A percentile compares a stretch with the other conserved stretches of the same genome.
Evolutionary conservation across 2,329 filamentous ascomycete genomes (phyloP).

Genomic region (Cadophora malorum): DNA sequence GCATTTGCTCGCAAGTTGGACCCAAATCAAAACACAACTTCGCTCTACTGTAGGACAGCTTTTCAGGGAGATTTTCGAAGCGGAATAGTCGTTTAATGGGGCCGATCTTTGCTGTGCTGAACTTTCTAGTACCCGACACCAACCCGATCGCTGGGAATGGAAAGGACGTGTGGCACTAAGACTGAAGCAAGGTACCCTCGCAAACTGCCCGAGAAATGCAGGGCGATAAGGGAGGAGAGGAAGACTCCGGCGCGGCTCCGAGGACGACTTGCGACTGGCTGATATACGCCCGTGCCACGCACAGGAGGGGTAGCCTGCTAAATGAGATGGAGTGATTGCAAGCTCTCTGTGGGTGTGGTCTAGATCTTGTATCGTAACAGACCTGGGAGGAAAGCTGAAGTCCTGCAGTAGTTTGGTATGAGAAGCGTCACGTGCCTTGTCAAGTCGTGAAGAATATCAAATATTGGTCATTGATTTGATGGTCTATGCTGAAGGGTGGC

Average conservation of each 20-base stretch:
- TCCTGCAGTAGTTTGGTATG: not conserved
- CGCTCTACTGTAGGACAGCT: not conserved
- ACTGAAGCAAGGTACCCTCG: constrained; percentile 18
- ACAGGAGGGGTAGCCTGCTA: not conserved
- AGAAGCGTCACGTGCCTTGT: not conserved
- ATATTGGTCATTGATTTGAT: not conserved
- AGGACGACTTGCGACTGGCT: constrained; percentile 12
- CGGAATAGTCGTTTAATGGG: not conserved
- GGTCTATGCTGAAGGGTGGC: not conserved
- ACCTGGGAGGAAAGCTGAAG: not conserved
- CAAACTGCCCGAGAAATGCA: constrained; percentile 7
- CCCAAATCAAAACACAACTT: not conserved
- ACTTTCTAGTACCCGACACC: constrained; percentile 2
- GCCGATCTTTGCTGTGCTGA: not conserved
- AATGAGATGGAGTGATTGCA: not conserved
- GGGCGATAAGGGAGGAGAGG: constrained; percentile 3
- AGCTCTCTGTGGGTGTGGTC: not conserved
- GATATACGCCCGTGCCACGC: not conserved
- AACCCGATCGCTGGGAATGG: constrained; percentile 6
- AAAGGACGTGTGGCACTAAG: not conserved
- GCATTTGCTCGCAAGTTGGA: not conserved
- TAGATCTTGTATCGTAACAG: not conserved
- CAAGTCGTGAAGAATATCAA: not conserved
- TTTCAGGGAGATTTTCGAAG: not conserved
- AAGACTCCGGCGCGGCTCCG: constrained; percentile 6